phyloP scores from a whole-genome alignment of 148 eudicot genomes.

The Rhododendron mucronatum region DNA sequence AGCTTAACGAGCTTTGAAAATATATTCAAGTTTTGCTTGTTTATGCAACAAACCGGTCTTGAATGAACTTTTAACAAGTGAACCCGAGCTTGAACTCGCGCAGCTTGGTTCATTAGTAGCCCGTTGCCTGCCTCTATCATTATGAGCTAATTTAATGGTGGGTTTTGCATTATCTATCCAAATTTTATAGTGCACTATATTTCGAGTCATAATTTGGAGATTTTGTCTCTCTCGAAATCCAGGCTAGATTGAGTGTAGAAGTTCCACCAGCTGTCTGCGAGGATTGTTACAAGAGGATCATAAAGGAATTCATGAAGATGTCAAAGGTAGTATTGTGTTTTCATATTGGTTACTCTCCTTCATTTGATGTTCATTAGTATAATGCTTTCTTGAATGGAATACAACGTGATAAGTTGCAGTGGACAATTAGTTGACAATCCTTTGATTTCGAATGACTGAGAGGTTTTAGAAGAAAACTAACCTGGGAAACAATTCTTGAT shows the following conservation, averaged over 20 bases:
- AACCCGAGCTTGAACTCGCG: background rate
- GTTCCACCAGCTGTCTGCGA: conserved; percentile 86
- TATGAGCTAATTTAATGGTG: background rate
- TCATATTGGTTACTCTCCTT: background rate
- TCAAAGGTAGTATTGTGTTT: conserved; percentile 54
- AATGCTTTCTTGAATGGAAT: background rate
- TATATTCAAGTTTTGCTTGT: background rate
- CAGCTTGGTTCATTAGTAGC: background rate
- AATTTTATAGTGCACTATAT: background rate
- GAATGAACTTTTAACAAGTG: background rate
- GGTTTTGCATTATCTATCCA: background rate
- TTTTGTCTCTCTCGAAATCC: conserved; percentile 18
- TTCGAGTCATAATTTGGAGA: background rate
- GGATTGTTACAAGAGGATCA: conserved; percentile 64
- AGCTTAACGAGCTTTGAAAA: background rate
- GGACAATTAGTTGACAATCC: background rate
- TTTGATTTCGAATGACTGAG: background rate
- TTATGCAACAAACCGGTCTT: background rate
- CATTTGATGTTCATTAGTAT: background rate
- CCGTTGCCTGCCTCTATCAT: background rate
- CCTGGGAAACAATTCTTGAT: background rate
- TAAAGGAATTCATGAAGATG: conserved; percentile 60
- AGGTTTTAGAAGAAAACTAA: background rate
- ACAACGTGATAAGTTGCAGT: background rate
- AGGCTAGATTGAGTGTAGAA: conserved; percentile 77